phyloP scores from a whole-genome alignment of 1,139 yeast species.

The Zygotorulaspora mrakii region DNA sequence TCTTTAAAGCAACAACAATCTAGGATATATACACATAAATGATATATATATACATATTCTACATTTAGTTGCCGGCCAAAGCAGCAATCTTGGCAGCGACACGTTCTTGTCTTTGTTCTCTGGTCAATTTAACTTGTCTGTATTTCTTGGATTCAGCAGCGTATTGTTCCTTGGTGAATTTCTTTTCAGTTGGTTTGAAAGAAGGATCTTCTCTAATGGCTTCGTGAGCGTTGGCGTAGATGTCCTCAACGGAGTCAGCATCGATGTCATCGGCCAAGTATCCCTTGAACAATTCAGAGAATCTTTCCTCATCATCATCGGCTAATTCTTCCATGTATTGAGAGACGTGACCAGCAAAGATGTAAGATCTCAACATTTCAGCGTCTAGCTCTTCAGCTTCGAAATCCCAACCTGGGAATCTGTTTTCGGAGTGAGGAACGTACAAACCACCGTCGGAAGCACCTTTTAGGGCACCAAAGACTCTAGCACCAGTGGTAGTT shows the following conservation, averaged over 20 bases:
- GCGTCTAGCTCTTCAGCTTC: conserved; percentile 98
- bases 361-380: conserved; percentile 97
- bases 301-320: conserved; percentile 99
- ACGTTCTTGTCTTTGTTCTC: conserved; percentile 85
- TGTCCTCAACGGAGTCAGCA: conserved; percentile 94
- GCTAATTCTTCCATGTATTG: conserved; percentile 99
- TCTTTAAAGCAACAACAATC: too few relatives aligned
- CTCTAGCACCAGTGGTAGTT: conserved; percentile 99
- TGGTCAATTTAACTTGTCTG: conserved; percentile 85
- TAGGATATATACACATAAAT: conserved; percentile 4
- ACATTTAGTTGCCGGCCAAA: conserved; percentile 41
- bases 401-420: conserved; percentile 99
- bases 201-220: conserved; percentile 94
- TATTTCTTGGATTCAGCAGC: conserved; percentile 94
- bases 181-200: conserved; percentile 87
- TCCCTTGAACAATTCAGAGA: conserved; percentile 91
- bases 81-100: conserved; percentile 90
- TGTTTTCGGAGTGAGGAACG: conserved; percentile 99
- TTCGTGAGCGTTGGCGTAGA: conserved; percentile 92
- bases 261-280: conserved; percentile 97
- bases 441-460: conserved; percentile 99
- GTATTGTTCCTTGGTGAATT: conserved; percentile 96
- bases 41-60: conserved; percentile 3
- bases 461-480: conserved; percentile 99
- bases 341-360: conserved; percentile 99